A percentile compares a stretch with the other conserved stretches of the same genome.
Evolutionary conservation across 768 basidiomycete genomes (phyloP).

Genomic region (Strobilomyces echinocephalus): DNA sequence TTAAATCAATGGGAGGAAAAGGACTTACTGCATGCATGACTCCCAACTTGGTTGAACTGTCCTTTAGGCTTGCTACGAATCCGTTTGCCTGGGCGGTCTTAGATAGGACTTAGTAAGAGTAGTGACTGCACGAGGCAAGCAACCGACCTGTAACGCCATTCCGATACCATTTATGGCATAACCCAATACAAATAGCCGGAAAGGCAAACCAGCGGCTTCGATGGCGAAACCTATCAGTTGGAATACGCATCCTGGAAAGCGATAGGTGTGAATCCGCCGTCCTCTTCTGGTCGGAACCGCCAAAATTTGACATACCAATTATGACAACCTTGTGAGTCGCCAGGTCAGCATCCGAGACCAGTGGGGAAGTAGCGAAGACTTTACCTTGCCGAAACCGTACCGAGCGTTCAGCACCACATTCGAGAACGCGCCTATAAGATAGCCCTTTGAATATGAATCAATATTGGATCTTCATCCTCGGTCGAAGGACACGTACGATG

Average conservation of each 20-base stretch:
- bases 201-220: constrained; percentile 41
- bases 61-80: constrained; percentile 38
- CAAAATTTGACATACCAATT: constrained; percentile 15
- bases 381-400: constrained; percentile 34
- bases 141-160: constrained; percentile 41
- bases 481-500: constrained; percentile 23
- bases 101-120: neutral
- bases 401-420: constrained; percentile 27
- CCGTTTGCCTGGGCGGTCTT: constrained; percentile 48
- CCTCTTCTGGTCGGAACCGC: neutral
- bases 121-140: too few relatives aligned
- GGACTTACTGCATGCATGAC: constrained; percentile 33
- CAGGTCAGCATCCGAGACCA: constrained; percentile 1
- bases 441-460: constrained; percentile 23
- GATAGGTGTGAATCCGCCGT: neutral
- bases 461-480: neutral
- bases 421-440: constrained; percentile 31
- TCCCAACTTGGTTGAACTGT: constrained; percentile 39
- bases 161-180: constrained; percentile 38
- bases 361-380: neutral
- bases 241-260: constrained; percentile 20
- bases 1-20: constrained; percentile 8
- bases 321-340: constrained; percentile 21
- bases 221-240: constrained; percentile 33
- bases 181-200: constrained; percentile 39